Evolutionary conservation across 495 filamentous ascomycete species (phyloP).

Genomic region (Penicillium ochrochloron): DNA sequence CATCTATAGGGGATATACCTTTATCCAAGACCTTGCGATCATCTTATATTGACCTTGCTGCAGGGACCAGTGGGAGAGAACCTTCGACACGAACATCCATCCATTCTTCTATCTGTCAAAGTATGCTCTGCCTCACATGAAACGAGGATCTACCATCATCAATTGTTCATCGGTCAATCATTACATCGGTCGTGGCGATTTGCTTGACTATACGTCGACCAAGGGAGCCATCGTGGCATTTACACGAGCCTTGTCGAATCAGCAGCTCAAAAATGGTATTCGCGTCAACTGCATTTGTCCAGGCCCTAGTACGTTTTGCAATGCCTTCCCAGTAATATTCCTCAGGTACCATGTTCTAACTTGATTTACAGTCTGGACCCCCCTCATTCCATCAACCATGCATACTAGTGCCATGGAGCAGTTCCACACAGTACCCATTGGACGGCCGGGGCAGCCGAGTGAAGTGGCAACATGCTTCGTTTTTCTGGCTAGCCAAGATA

Average conservation of each 20-base stretch:
- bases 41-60: not conserved
- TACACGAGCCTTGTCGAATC: constrained; percentile 77
- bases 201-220: constrained; percentile 83
- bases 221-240: constrained; percentile 86
- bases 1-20: not conserved
- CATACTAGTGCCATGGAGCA: constrained; percentile 67
- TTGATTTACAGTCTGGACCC: constrained; percentile 69
- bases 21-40: not conserved
- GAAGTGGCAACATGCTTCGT: constrained; percentile 84
- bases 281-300: constrained; percentile 82
- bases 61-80: constrained; percentile 76
- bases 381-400: constrained; percentile 82
- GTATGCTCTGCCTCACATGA: constrained; percentile 77
- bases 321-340: not conserved
- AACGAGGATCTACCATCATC: constrained; percentile 76
- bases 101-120: constrained; percentile 78
- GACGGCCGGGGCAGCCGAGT: constrained; percentile 75
- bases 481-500: constrained; percentile 76
- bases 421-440: constrained; percentile 75
- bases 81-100: constrained; percentile 79
- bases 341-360: constrained; percentile 1
- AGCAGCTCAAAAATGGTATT: constrained; percentile 72
- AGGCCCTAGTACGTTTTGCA: constrained; percentile 58
- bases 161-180: constrained; percentile 83
- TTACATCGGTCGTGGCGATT: constrained; percentile 79